Percentiles rank a stretch among this genome's conserved stretches.
Conservation (phyloP, 2,329 filamentous ascomycete genomes). For the Aureobasidium sp. region DNA sequence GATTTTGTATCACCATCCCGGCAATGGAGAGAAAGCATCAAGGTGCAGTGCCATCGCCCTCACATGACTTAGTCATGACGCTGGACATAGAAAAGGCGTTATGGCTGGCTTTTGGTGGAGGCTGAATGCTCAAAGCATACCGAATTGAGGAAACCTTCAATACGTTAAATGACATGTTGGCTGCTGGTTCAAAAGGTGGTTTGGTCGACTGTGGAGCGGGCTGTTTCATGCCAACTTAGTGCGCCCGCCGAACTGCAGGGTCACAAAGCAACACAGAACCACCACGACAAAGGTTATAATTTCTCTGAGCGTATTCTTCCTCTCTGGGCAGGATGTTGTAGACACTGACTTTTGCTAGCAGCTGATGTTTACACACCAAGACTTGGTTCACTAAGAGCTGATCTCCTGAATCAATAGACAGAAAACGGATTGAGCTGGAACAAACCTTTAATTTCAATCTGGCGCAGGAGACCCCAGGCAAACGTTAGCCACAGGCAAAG, state of each 20-base stretch:
- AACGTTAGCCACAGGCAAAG: background rate
- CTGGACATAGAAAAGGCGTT: background rate
- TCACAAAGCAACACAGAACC: constrained; percentile 6
- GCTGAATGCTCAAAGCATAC: background rate
- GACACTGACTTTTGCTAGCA: background rate
- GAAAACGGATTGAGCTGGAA: background rate
- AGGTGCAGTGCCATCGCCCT: background rate
- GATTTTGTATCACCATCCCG: background rate
- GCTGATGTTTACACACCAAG: background rate
- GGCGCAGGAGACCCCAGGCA: constrained; percentile 8
- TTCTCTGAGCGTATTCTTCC: background rate
- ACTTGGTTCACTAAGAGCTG: background rate
- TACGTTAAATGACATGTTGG: background rate
- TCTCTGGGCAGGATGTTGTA: background rate
- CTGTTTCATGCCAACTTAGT: constrained; percentile 14
- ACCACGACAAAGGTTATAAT: background rate
- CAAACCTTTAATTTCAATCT: constrained; percentile 3
- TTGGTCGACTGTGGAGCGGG: constrained; percentile 13
- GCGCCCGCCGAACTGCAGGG: constrained; percentile 12
- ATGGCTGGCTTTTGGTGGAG: background rate
- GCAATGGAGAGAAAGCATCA: background rate
- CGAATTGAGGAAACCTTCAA: background rate
- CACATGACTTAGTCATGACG: background rate
- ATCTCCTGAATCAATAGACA: background rate
- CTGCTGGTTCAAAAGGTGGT: background rate